These are phyloP conservation scores for Striga hermonthica DNA, from an alignment of 305 asterid species.

Conservation along the genomic window DNA sequence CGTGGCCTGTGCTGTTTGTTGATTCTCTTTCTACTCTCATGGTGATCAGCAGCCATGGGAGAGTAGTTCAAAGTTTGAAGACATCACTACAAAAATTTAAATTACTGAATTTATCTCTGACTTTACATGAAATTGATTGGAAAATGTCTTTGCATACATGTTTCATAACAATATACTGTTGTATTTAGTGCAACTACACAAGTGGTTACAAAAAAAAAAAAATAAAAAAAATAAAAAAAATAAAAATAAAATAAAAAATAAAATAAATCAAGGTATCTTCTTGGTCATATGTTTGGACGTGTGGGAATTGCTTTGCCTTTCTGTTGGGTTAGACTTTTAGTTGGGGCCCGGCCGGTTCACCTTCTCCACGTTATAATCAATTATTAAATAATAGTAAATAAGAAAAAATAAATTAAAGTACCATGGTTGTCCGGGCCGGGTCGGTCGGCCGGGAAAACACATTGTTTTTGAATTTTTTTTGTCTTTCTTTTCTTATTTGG, in stretches of 20 bases:
- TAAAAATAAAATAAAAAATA: too few relatives aligned
- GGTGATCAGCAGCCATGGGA: slow-evolving; percentile 12
- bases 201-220: background rate
- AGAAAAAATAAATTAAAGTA: too few relatives aligned
- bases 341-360: background rate
- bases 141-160: background rate
- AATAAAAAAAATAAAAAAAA: too few relatives aligned
- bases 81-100: background rate
- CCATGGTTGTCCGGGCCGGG: too few relatives aligned
- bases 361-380: background rate
- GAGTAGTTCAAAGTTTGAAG: background rate
- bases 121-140: background rate
- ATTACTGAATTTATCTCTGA: background rate
- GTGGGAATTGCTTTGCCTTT: background rate
- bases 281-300: background rate
- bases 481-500: too few relatives aligned
- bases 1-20: background rate
- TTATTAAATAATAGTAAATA: too few relatives aligned
- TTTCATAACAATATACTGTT: background rate
- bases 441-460: too few relatives aligned
- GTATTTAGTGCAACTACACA: background rate
- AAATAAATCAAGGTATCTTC: background rate
- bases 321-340: background rate
- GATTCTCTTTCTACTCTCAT: background rate
- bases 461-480: too few relatives aligned